A percentile compares a stretch with the other conserved stretches of the same genome.
These are phyloP conservation scores for Pichia sp. DNA, from an alignment of 1,139 yeast genomes.

Conservation along the genomic window DNA sequence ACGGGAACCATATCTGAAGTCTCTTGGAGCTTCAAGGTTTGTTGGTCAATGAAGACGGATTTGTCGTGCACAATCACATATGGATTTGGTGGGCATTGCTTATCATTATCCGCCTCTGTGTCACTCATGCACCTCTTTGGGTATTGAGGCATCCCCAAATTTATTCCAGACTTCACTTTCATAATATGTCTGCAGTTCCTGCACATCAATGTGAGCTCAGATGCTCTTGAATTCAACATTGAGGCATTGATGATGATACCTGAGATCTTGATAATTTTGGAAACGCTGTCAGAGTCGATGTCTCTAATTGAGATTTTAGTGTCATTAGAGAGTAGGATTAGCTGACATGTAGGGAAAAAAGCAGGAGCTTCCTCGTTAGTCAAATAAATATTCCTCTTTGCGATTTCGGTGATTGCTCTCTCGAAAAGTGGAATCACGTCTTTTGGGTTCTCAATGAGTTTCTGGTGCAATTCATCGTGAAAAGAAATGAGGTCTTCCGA, in stretches of 20 bases:
- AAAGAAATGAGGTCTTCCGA: constrained; percentile 81
- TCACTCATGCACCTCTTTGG: constrained; percentile 65
- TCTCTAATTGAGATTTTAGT: constrained; percentile 70
- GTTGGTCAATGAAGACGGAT: constrained; percentile 90
- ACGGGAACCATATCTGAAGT: constrained; percentile 98
- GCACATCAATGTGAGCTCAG: constrained; percentile 78
- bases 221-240: constrained; percentile 82
- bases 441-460: constrained; percentile 76
- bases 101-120: constrained; percentile 47
- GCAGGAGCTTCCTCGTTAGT: constrained; percentile 48
- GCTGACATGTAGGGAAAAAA: constrained; percentile 74
- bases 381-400: constrained; percentile 66
- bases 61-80: constrained; percentile 91
- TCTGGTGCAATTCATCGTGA: constrained; percentile 84
- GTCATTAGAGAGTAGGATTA: constrained; percentile 69
- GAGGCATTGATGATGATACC: constrained; percentile 94
- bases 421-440: constrained; percentile 90
- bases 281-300: constrained; percentile 79
- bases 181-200: constrained; percentile 79
- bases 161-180: constrained; percentile 57
- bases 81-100: constrained; percentile 84
- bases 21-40: constrained; percentile 87
- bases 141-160: constrained; percentile 71
- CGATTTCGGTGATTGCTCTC: constrained; percentile 83
- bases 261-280: constrained; percentile 83